Evolutionary conservation across 805 yeast species (phyloP).

Genomic region (Crinitomyces ghanaensis): DNA sequence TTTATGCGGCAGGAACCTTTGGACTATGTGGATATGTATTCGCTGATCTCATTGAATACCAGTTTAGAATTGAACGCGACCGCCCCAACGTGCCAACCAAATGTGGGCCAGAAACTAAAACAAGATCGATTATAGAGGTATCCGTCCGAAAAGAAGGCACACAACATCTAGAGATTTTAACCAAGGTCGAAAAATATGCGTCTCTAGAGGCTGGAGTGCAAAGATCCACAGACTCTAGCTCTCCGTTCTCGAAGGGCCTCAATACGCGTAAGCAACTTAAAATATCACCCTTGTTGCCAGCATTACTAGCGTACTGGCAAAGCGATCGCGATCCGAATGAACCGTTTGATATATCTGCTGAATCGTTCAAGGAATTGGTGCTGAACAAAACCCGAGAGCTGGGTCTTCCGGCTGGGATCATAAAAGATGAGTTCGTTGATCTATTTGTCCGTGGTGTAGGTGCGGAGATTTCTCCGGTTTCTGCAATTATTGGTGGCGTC

Average conservation of each 20-base stretch:
- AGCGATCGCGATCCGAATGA: background rate
- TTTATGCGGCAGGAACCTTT: conserved; percentile 56
- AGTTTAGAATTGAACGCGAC: conserved; percentile 20
- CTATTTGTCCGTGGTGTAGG: conserved; percentile 25
- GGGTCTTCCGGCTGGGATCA: conserved; percentile 36
- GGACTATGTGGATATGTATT: conserved; percentile 80
- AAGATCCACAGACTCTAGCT: conserved; percentile 19
- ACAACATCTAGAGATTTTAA: conserved; percentile 24
- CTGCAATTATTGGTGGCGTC: conserved; percentile 84
- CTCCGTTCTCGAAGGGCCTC: conserved; percentile 12
- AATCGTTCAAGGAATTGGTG: conserved; percentile 5
- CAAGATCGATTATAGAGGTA: conserved; percentile 34
- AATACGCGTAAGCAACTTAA: conserved; percentile 29
- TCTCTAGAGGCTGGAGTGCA: conserved; percentile 27
- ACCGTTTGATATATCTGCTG: background rate
- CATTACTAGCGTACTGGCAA: conserved; percentile 44
- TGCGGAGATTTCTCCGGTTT: conserved; percentile 67
- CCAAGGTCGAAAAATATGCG: conserved; percentile 29
- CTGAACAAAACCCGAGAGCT: conserved; percentile 21
- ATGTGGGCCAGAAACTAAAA: conserved; percentile 36
- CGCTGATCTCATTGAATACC: conserved; percentile 62
- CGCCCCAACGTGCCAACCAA: conserved; percentile 25
- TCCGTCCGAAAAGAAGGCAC: conserved; percentile 21
- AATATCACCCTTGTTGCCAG: conserved; percentile 47
- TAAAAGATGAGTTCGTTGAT: conserved; percentile 29